A percentile compares a stretch with the other conserved stretches of the same genome.
Conservation (phyloP, 2,329 filamentous ascomycete species). For the Domatiomyces globalis region DNA sequence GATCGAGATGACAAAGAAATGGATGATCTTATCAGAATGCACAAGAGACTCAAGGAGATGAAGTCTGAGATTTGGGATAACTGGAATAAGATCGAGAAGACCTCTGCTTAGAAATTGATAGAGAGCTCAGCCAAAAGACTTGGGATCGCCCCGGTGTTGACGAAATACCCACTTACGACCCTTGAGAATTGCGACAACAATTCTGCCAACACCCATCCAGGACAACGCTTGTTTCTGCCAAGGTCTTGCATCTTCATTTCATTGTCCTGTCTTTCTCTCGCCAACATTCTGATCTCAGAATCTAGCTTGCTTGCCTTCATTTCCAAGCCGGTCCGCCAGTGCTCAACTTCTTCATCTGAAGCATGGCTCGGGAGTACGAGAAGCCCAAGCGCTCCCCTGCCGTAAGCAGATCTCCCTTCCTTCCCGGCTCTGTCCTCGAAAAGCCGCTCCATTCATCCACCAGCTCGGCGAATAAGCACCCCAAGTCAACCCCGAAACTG, state of each 20-base stretch:
- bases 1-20: slow-evolving; percentile 34
- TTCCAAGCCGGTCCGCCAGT: too few relatives aligned
- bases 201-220: not conserved
- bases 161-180: not conserved
- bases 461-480: not conserved
- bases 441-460: not conserved
- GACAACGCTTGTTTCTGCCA: not conserved
- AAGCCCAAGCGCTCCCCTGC: not conserved
- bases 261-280: not conserved
- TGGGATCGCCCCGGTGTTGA: not conserved
- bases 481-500: not conserved
- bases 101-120: not conserved
- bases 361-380: not conserved
- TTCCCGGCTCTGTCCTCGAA: not conserved
- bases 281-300: not conserved
- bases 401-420: not conserved
- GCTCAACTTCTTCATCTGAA: not conserved
- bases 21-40: slow-evolving; percentile 34
- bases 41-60: slow-evolving; percentile 18
- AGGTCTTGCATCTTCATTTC: not conserved
- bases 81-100: slow-evolving; percentile 15
- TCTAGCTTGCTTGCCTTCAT: not conserved
- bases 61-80: slow-evolving; percentile 19
- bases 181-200: not conserved
- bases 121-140: not conserved